Base-by-base conservation (phyloP, 768 basidiomycete genomes). In the Suillus hirtellus region DNA sequence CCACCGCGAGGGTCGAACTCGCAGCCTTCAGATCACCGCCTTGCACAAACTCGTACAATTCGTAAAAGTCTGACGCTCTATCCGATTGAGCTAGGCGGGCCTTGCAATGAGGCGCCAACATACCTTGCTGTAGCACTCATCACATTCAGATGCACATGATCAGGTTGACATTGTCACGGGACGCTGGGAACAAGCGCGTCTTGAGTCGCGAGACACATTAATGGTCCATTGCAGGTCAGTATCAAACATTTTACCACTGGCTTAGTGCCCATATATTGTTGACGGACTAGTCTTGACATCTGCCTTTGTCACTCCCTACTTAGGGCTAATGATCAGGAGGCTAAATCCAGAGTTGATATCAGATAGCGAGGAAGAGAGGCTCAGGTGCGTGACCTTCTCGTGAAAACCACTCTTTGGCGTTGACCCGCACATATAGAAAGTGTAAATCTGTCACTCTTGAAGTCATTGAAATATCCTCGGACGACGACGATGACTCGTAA, bases 1-100 rank as follows among this genome's bases (percentile, higher is more conserved):
- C 82, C 82, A 83, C 83, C 82, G 82, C 82, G 82, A 82, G 83
- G 81, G 82, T 83, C 82, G 82, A 83, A 84, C 82, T 82, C 82
- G 82, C 82, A 83, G 81, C 82, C 83, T 84, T 64, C 43, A 64
- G 65, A 68, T 70, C 75, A 78, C 82, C 81, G 79, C 81, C 68
- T 72, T 73, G 72, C 60, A 70, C 68, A 58, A 61, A 69, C 64
- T 67, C 40, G 73, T 69, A 71, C 72, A 70, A 68, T 53, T 64
- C 61, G 68, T 84, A 84, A 83, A 80, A 83, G 83, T 81, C 80
- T 81, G 80, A 81, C 80, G 79, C 79, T 80, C 77, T 81, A 80
- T 77, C 80, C 78, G 75, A 78, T 78, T 78, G 80, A 81, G 80
- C 80, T 81, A 80, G 79, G 79, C 80, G 78, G 80, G 80, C 80